Base-by-base conservation (phyloP, 768 basidiomycete species). In the Rhodosporidiobolus sp. region DNA sequence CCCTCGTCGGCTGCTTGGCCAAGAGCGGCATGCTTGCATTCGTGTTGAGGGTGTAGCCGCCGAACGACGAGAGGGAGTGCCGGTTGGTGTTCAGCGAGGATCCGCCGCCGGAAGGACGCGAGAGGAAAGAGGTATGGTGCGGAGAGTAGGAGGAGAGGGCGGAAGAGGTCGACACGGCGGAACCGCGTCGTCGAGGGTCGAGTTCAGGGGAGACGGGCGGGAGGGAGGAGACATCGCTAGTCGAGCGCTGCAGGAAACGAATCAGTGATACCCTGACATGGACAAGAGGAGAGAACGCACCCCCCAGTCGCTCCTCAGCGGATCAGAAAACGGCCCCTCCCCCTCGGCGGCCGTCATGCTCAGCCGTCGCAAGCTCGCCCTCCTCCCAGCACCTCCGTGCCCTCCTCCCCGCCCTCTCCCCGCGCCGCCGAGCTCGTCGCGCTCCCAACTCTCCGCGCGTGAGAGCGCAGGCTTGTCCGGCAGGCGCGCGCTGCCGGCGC, bases 1-100 rank as follows among this genome's bases (percentile, higher is more conserved):
- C 60, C 19, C 55, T 8, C 4, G 60, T 62, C 11, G 28, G 34
- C 12, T 72, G 66, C 20, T 48, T 30, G 9, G 10, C 34, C 16
- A 76, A 63, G 17, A 72, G 62, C 5, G 74, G 74, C 61, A 72
- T 69, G 10, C 24, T 14, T 16, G 52, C 74, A 57, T 70, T 48
- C 14, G 59, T 62, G 30, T 55, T 67, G 49, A 75, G 59, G 35
- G 70, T 72, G 49, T 62, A n/a, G 24, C 57, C 64, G 58, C 63
- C 63, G 38, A 65, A 70, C 0, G 68, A 66, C 20, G 69, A 68
- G 38, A 70, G 49, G 34, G 74, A 64, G 43, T 61, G 57, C 12
- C 64, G 60, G 50, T 63, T 66, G 32, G 34, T 30, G 34, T 26
- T 34, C 7, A 34, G 24, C 4, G n/a, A 14, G 4, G 55, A 43